Base-by-base conservation (phyloP, 1,284 basidiomycete genomes). In the Trichosporon ovoides region DNA sequence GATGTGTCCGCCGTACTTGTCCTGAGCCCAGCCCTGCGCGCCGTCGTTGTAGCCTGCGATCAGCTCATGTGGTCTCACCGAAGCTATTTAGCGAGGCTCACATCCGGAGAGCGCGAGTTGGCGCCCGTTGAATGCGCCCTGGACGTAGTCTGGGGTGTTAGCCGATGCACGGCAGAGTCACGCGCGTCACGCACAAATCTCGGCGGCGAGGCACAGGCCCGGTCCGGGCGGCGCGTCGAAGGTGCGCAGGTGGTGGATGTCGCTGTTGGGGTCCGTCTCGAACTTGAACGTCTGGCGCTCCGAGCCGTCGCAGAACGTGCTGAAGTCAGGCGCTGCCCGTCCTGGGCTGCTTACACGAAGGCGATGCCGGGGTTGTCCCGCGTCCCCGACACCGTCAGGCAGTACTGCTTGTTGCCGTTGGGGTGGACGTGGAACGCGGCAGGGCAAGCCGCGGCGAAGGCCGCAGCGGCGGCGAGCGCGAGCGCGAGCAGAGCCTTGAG, bases 101-200 rank as follows among this genome's bases (percentile, higher is more conserved):
- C 49, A 51, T 12, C 49, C 49, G 6, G 49, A 20, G 12, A 35
- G 33, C 2, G 33, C 49, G 12, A 51, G 49, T 20, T 51, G 49
- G 49, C 49, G 49, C 31, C 50, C 50, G 40, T 57, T 52, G 38
- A 28, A 36, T 7, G 38, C 34, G n/a, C 19, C 22, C 16, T 33
- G 20, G 14, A 46, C 38, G 35, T 33, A 38, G 56, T 52, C 51
- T 52, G 38, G 3, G 38, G 3, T 2, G 40, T 46, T 18, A 50
- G 55, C 12, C 43, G 7, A 20, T 38, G 10, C 33, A 12, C 14
- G 24, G 18, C 6, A 19, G 9, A 7, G 9, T 10, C 38, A n/a
- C 56, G 52, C 56, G 52, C 56, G 9, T 10, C 38, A n/a, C 56
- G 52, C 56, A 57, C 56, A 52, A 24, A 48, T 35, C 11, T 53